Percentiles rank a stretch among this genome's conserved stretches.
phyloP scores from a whole-genome alignment of 2,329 filamentous ascomycete species.

The Penicillium sp. region DNA sequence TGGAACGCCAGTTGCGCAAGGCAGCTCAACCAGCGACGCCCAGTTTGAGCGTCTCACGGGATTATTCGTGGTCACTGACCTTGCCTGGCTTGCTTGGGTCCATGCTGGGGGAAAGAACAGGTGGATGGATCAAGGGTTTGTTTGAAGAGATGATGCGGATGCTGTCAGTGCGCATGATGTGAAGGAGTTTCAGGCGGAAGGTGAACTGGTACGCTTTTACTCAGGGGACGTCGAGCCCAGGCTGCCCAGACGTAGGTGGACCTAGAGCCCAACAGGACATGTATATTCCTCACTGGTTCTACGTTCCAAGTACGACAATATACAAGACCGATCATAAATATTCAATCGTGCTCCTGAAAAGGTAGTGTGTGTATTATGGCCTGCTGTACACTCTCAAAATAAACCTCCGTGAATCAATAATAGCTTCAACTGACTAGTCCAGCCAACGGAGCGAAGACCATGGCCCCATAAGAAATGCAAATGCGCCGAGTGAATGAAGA shows the following conservation, averaged over 20 bases:
- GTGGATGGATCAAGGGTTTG: conserved; percentile 17
- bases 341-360: neutral
- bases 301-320: neutral
- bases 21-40: conserved; percentile 14
- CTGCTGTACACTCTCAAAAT: conserved; percentile 14
- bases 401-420: conserved; percentile 1
- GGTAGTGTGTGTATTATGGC: conserved; percentile 7
- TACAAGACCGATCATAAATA: neutral
- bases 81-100: conserved; percentile 30
- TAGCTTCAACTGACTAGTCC: neutral
- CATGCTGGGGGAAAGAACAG: conserved; percentile 17
- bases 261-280: no score
- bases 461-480: conserved; percentile 9
- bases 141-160: conserved; percentile 31
- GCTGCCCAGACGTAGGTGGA: neutral
- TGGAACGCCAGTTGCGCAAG: conserved; percentile 32
- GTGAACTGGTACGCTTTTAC: conserved; percentile 25
- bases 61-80: conserved; percentile 40
- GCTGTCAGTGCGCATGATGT: conserved; percentile 22
- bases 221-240: conserved; percentile 2
- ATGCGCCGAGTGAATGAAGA: conserved; percentile 3
- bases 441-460: conserved; percentile 1
- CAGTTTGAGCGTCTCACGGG: conserved; percentile 21
- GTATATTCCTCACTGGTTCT: neutral
- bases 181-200: conserved; percentile 21